A percentile compares a stretch with the other conserved stretches of the same genome.
Evolutionary conservation across 768 basidiomycete species (phyloP).

Genomic region (Suillus lakei): DNA sequence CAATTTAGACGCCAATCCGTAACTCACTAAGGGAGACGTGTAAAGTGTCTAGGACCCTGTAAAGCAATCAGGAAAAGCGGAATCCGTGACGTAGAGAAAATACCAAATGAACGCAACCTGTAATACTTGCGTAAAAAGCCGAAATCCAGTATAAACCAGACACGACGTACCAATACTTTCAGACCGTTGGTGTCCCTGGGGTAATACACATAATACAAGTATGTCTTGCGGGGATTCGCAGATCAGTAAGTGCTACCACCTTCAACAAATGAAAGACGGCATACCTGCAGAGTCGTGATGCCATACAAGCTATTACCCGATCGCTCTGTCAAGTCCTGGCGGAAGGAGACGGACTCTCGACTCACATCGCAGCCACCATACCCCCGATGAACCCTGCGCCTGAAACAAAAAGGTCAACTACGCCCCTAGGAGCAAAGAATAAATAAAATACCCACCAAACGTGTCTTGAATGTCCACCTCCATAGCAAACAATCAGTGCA

Average conservation of each 20-base stretch:
- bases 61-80: neutral
- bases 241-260: neutral
- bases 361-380: constrained; percentile 22
- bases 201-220: constrained; percentile 28
- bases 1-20: neutral
- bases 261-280: neutral
- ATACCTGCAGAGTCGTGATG: constrained; percentile 27
- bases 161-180: constrained; percentile 19
- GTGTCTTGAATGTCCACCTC: constrained; percentile 10
- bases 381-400: constrained; percentile 27
- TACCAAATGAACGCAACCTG: constrained; percentile 15
- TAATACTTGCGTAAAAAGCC: neutral
- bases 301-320: constrained; percentile 22
- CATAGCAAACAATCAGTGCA: constrained; percentile 1
- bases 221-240: constrained; percentile 19
- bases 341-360: neutral
- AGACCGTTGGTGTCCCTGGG: constrained; percentile 17
- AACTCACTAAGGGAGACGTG: constrained; percentile 15
- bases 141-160: neutral
- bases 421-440: neutral
- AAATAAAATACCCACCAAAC: constrained; percentile 5
- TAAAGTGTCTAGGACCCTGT: constrained; percentile 14
- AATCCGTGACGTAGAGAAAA: neutral
- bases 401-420: constrained; percentile 10
- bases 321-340: neutral